Percentiles rank a stretch among this genome's conserved stretches.
Evolutionary conservation across 2,329 filamentous ascomycete species (phyloP).

Genomic region (Arthrobotrys musiformis): DNA sequence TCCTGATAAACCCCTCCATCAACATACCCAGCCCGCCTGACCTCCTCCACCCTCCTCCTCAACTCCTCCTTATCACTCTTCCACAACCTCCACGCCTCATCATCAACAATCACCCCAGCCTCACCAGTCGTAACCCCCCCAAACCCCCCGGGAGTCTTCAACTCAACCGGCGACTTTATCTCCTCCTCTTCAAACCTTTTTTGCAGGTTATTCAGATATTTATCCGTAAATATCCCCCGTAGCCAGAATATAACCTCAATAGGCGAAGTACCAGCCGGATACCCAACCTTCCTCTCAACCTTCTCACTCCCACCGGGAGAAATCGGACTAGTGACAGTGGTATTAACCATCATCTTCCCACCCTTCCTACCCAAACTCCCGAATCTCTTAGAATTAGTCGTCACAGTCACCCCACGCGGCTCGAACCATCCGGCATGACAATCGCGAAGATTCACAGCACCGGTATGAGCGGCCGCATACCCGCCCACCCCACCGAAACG

Average conservation of each 20-base stretch:
- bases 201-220: conserved; percentile 12
- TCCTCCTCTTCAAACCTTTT: conserved; percentile 5
- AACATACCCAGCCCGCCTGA: background rate
- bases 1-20: conserved; percentile 35
- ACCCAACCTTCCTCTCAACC: background rate
- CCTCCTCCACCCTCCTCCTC: conserved; percentile 19
- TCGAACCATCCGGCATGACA: conserved; percentile 41
- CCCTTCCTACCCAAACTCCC: conserved; percentile 8
- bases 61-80: conserved; percentile 35
- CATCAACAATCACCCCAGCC: conserved; percentile 27
- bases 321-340: background rate
- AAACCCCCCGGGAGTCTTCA: background rate
- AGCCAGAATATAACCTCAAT: conserved; percentile 34
- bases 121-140: background rate
- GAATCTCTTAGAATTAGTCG: background rate
- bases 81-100: conserved; percentile 48
- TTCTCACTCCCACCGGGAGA: background rate
- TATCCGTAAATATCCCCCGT: conserved; percentile 43
- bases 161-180: conserved; percentile 4
- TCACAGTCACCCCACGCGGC: conserved; percentile 12
- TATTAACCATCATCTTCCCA: background rate
- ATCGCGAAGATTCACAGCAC: conserved; percentile 32
- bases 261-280: conserved; percentile 30
- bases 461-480: conserved; percentile 37
- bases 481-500: conserved; percentile 7